These are phyloP conservation scores for Crithidia brevicula DNA, from an alignment of 208 protist species.

Conservation along the genomic window DNA sequence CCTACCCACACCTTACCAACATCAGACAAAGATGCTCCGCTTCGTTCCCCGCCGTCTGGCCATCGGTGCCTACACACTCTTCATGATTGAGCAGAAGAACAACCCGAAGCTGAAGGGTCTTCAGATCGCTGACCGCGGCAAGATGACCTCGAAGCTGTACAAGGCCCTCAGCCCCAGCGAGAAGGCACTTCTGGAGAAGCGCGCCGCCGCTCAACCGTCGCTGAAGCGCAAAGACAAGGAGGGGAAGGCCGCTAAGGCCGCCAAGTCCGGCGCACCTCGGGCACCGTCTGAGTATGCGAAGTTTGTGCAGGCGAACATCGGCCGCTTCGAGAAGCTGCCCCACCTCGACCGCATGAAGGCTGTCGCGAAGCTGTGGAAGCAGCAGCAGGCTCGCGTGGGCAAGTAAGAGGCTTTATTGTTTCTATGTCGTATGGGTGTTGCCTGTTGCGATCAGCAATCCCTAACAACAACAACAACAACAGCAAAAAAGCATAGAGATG, in stretches of 20 bases:
- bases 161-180: slow-evolving; percentile 63
- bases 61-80: slow-evolving; percentile 78
- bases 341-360: slow-evolving; percentile 80
- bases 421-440: too few species aligned
- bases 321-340: slow-evolving; percentile 75
- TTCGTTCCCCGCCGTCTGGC: slow-evolving; percentile 65
- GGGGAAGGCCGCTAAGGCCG: slow-evolving; percentile 32
- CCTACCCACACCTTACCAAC: not conserved
- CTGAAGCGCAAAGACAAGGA: slow-evolving; percentile 28
- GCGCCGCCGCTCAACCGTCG: slow-evolving; percentile 52
- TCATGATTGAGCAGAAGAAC: slow-evolving; percentile 90
- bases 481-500: slow-evolving; percentile 11
- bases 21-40: slow-evolving; percentile 54
- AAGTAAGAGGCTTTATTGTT: too few species aligned
- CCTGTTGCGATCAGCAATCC: not conserved
- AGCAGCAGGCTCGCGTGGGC: slow-evolving; percentile 46
- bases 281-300: slow-evolving; percentile 55
- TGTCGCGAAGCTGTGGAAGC: slow-evolving; percentile 88
- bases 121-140: slow-evolving; percentile 66
- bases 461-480: not conserved
- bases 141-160: slow-evolving; percentile 83
- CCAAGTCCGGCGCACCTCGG: slow-evolving; percentile 19
- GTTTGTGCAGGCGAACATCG: slow-evolving; percentile 85
- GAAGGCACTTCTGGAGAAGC: slow-evolving; percentile 59
- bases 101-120: slow-evolving; percentile 82